Base-by-base conservation (phyloP, 2,329 filamentous ascomycete genomes). In the Zelopaecilomyces penicillatus region DNA sequence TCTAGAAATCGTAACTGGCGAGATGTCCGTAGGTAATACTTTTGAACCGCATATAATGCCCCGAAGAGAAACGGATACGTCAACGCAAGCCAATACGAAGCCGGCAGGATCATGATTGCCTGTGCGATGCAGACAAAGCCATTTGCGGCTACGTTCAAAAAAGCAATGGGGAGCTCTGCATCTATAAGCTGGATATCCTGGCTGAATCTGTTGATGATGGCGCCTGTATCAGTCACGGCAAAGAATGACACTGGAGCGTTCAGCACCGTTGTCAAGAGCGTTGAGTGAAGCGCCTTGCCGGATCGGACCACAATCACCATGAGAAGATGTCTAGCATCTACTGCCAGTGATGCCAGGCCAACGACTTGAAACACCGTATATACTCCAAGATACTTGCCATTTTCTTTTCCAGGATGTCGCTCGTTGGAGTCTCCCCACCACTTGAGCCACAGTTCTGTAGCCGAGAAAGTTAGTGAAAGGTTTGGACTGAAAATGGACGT, bases 1-100 rank as follows among this genome's bases (percentile, higher is more conserved):
- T 80, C 76, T 32, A 81, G 54, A 30, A 76, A 65, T 40, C 76
- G 65, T 5, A 81, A 57, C 53, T 80, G 76, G 0, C 76, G 66
- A 1, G 74, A 78, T 0, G 76, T 80, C 4, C 71, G 65, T 5
- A 81, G 64, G 50, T 80, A 80, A 39, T 75, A 65, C 37, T 67
- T 71, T 49, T 78, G 75, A 2, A 80, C 55, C 2, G 54, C 9
- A 41, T 58, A 65, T 1, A 77, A 52, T 1, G 67, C 48, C 2
- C 52, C 56, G 5, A 67, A 47, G 2, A 76, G 53, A 5, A 73
- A 53, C 46, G 26, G 49, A 31, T 38, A 45, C 6, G 39, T 28
- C 28, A 41, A 7, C 28, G 41, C 32, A 32, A 32, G 26, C 26
- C 37, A 43, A 33, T 47, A 27, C 34, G 42, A 30, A 36, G 35